These are phyloP conservation scores for Mortierella sp. DNA, from an alignment of 371 early-diverging fungal genomes.

Conservation along the genomic window DNA sequence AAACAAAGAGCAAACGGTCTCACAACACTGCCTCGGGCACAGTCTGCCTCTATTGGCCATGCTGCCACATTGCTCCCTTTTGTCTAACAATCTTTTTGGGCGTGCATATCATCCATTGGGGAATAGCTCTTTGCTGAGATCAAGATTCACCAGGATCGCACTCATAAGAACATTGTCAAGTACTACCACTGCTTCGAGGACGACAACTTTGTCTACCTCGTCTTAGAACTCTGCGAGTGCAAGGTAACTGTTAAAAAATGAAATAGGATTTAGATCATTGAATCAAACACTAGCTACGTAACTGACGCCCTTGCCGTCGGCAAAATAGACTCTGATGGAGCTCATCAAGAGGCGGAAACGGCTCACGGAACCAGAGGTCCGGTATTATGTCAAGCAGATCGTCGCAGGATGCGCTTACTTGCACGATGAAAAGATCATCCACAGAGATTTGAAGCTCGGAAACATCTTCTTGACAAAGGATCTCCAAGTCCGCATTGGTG, in stretches of 20 bases:
- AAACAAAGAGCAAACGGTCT: neutral
- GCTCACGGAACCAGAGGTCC: slow-evolving; percentile 92
- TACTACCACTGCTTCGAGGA: slow-evolving; percentile 93
- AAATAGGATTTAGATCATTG: neutral
- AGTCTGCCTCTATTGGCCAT: neutral
- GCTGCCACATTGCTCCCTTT: neutral
- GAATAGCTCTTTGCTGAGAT: slow-evolving; percentile 87
- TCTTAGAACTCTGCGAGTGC: slow-evolving; percentile 96
- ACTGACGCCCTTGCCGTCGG: neutral
- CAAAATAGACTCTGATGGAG: slow-evolving; percentile 82
- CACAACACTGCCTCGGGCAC: neutral
- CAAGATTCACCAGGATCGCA: slow-evolving; percentile 84
- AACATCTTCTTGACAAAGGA: slow-evolving; percentile 92
- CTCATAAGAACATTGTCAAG: slow-evolving; percentile 89
- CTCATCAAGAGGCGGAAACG: slow-evolving; percentile 84
- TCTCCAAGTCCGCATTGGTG: slow-evolving; percentile 95
- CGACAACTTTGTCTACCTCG: slow-evolving; percentile 89
- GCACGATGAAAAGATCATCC: slow-evolving; percentile 90
- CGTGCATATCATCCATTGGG: slow-evolving; percentile 27
- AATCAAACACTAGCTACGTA: neutral
- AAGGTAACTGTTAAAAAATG: slow-evolving; percentile 63
- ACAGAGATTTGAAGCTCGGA: slow-evolving; percentile 98
- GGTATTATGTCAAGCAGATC: slow-evolving; percentile 90
- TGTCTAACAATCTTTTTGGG: neutral
- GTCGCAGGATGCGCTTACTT: slow-evolving; percentile 89